These are phyloP conservation scores for Botrytis fabae DNA, from an alignment of 2,329 filamentous ascomycete species.

Conservation along the genomic window DNA sequence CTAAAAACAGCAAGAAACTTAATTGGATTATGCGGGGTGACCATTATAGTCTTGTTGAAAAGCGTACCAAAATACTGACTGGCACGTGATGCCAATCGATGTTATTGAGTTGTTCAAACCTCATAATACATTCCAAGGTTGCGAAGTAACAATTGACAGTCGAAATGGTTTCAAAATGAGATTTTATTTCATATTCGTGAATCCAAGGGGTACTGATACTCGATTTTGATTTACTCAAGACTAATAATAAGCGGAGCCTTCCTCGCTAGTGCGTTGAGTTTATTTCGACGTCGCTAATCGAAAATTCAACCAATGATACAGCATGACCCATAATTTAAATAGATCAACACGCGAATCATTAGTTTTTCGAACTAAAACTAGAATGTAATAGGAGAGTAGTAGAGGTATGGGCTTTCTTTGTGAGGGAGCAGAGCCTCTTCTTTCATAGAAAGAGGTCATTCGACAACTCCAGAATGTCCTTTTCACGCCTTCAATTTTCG, in stretches of 20 bases:
- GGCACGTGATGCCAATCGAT: background rate
- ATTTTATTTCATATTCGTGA: background rate
- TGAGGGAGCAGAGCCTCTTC: background rate
- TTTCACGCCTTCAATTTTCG: background rate
- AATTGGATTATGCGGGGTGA: background rate
- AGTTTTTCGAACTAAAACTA: background rate
- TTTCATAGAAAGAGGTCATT: background rate
- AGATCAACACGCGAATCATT: background rate
- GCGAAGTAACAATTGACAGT: background rate
- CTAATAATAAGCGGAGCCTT: background rate
- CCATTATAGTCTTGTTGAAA: background rate
- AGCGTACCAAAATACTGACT: background rate
- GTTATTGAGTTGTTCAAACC: background rate
- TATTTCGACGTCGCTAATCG: background rate
- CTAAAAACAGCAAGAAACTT: no score
- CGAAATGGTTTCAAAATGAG: background rate
- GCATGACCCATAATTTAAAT: background rate
- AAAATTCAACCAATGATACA: background rate
- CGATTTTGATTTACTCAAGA: background rate
- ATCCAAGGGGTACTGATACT: background rate
- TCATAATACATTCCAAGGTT: background rate
- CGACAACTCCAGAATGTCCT: background rate
- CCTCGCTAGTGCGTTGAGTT: background rate
- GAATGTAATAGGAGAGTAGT: background rate
- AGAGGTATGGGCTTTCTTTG: background rate